Percentiles rank a stretch among this genome's conserved stretches.
These are phyloP conservation scores for Ascosphaera acerosa DNA, from an alignment of 2,329 filamentous ascomycete genomes.

Conservation along the genomic window DNA sequence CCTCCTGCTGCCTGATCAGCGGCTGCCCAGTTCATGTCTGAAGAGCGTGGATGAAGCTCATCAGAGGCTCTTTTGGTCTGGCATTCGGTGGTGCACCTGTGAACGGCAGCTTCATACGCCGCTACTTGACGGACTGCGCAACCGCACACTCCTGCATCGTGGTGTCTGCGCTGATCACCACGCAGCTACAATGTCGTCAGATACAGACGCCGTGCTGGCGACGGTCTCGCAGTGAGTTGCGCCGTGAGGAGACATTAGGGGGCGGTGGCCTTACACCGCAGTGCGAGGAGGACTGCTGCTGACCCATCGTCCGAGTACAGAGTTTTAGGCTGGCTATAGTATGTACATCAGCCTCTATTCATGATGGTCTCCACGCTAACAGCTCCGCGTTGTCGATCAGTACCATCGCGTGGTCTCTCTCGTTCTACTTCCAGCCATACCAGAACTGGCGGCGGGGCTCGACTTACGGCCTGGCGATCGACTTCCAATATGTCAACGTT, in stretches of 20 bases:
- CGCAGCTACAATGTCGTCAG: slow-evolving; percentile 8
- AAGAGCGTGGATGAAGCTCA: too few relatives aligned
- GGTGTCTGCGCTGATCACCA: too few relatives aligned
- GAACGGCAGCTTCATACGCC: too few relatives aligned
- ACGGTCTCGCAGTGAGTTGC: slow-evolving; percentile 18
- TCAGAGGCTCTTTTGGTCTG: too few relatives aligned
- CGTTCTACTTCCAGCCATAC: slow-evolving; percentile 78
- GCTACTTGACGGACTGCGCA: too few relatives aligned
- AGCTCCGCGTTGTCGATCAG: slow-evolving; percentile 8
- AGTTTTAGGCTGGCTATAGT: slow-evolving; percentile 51
- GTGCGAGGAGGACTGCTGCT: background rate
- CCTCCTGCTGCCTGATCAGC: too few relatives aligned
- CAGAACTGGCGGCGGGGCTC: slow-evolving; percentile 53
- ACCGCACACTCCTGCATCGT: too few relatives aligned
- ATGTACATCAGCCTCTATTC: slow-evolving; percentile 7
- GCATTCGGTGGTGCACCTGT: too few relatives aligned
- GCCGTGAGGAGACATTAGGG: too few relatives aligned
- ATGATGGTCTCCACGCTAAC: background rate
- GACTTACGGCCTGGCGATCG: slow-evolving; percentile 62
- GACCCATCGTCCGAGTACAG: slow-evolving; percentile 19
- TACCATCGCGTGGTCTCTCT: slow-evolving; percentile 53
- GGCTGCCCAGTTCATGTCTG: too few relatives aligned
- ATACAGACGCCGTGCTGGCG: slow-evolving; percentile 14
- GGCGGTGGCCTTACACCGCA: too few relatives aligned
- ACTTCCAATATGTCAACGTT: slow-evolving; percentile 54